These are phyloP conservation scores for Aspergillus bertholletiae DNA, from an alignment of 495 filamentous ascomycete genomes.

Conservation along the genomic window DNA sequence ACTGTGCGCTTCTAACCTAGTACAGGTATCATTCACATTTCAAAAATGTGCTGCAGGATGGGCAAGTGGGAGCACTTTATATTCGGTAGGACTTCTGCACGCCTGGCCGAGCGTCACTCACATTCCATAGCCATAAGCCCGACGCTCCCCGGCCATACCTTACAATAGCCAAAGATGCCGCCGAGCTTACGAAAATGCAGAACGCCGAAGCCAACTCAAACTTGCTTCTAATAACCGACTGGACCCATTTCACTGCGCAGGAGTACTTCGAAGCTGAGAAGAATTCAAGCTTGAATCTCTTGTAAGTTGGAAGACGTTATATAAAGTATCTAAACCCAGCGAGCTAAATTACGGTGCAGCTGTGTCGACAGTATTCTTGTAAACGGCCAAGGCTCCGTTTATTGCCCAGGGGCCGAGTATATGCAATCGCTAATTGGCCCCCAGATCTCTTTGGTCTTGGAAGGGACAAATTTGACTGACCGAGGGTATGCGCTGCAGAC, in stretches of 20 bases:
- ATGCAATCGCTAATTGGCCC: slow-evolving; percentile 31
- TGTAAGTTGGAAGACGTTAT: not conserved
- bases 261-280: slow-evolving; percentile 38
- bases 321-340: not conserved
- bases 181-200: slow-evolving; percentile 40
- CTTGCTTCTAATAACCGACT: slow-evolving; percentile 52
- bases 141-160: not conserved
- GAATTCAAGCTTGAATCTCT: slow-evolving; percentile 34
- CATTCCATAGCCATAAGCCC: not conserved
- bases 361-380: slow-evolving; percentile 50
- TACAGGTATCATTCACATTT: slow-evolving; percentile 55
- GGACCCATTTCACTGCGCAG: slow-evolving; percentile 47
- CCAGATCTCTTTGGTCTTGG: slow-evolving; percentile 23
- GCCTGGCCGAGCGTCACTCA: slow-evolving; percentile 13
- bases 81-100: slow-evolving; percentile 15
- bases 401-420: slow-evolving; percentile 36
- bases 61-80: slow-evolving; percentile 29
- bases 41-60: slow-evolving; percentile 46
- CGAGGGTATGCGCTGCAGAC: slow-evolving; percentile 35
- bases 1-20: slow-evolving; percentile 15
- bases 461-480: slow-evolving; percentile 37
- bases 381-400: slow-evolving; percentile 53
- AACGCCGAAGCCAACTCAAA: slow-evolving; percentile 39
- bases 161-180: slow-evolving; percentile 35
- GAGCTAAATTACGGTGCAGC: not conserved